Percentiles rank a stretch among this genome's conserved stretches.
phyloP scores from a whole-genome alignment of 805 yeast genomes.

The Metschnikowia kunwiensis region DNA sequence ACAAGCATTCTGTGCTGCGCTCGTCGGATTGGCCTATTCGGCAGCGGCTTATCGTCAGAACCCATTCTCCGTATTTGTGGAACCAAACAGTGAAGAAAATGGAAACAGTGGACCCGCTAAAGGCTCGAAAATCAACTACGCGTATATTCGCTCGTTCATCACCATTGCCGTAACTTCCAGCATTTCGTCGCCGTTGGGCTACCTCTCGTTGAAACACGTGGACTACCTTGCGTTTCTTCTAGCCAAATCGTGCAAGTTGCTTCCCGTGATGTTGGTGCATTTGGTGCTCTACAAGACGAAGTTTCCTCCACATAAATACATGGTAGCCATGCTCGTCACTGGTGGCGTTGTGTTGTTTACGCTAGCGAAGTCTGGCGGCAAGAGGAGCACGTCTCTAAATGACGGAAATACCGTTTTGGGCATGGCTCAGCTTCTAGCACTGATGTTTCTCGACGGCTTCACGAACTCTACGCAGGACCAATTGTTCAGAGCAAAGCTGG shows the following conservation, averaged over 20 bases:
- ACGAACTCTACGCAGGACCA: conserved; percentile 94
- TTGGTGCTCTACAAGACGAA: conserved; percentile 61
- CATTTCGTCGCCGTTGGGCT: conserved; percentile 78
- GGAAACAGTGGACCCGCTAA: not conserved
- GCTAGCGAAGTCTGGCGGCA: conserved; percentile 38
- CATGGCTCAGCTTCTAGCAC: conserved; percentile 50
- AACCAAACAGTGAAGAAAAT: not conserved
- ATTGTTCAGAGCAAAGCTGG: conserved; percentile 48
- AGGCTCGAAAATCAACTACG: conserved; percentile 12
- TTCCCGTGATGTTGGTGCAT: conserved; percentile 92
- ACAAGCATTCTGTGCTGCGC: conserved; percentile 71
- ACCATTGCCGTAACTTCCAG: conserved; percentile 73
- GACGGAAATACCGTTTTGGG: conserved; percentile 55
- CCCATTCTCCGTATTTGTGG: conserved; percentile 12
- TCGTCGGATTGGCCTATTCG: conserved; percentile 64
- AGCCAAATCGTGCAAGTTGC: conserved; percentile 89
- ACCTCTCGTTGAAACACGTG: conserved; percentile 73
- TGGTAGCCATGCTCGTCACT: conserved; percentile 77
- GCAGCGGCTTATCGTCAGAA: conserved; percentile 26
- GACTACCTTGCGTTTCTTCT: conserved; percentile 81
- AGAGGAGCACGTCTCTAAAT: conserved; percentile 23
- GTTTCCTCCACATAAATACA: conserved; percentile 73
- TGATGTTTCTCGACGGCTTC: conserved; percentile 83
- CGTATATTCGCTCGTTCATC: conserved; percentile 34
- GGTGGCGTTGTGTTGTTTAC: conserved; percentile 82